Evolutionary conservation across 2,329 filamentous ascomycete species (phyloP).

Genomic region (Venturia nashicola): DNA sequence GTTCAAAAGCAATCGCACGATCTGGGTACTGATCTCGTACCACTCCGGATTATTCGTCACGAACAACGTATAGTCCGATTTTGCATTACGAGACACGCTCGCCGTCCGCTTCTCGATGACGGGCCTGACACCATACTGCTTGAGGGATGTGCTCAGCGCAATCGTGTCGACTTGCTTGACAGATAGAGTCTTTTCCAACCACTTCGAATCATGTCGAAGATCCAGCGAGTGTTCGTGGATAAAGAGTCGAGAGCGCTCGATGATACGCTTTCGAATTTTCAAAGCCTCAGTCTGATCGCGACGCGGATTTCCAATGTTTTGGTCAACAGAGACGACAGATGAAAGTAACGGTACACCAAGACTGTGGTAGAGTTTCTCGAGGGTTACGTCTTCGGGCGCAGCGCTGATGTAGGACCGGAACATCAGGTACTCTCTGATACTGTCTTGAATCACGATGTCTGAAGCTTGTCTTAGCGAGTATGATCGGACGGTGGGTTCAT

Average conservation of each 20-base stretch:
- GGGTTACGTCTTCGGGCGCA: conserved; percentile 75
- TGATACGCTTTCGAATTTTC: conserved; percentile 64
- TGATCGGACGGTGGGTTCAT: conserved; percentile 48
- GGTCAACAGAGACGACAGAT: conserved; percentile 64
- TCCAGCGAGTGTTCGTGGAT: conserved; percentile 71
- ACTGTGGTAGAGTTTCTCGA: conserved; percentile 74
- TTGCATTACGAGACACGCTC: conserved; percentile 45
- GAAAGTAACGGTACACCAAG: conserved; percentile 71
- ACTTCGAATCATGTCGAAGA: conserved; percentile 74
- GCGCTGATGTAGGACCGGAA: conserved; percentile 79
- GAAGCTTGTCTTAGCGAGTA: conserved; percentile 64
- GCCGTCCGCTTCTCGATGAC: conserved; percentile 57
- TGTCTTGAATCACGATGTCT: conserved; percentile 58
- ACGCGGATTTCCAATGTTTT: conserved; percentile 54
- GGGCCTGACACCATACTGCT: conserved; percentile 47
- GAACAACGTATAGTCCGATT: conserved; percentile 55
- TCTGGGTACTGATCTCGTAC: conserved; percentile 82
- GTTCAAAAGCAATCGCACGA: conserved; percentile 68
- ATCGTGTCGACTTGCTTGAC: conserved; percentile 72
- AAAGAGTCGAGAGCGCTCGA: conserved; percentile 83
- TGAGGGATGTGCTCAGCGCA: conserved; percentile 63
- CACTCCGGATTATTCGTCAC: conserved; percentile 68
- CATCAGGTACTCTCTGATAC: conserved; percentile 51
- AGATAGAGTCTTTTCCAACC: conserved; percentile 74
- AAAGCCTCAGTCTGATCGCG: conserved; percentile 57